phyloP scores from a whole-genome alignment of 1,284 basidiomycete species.

The Irpex rosettiformis region DNA sequence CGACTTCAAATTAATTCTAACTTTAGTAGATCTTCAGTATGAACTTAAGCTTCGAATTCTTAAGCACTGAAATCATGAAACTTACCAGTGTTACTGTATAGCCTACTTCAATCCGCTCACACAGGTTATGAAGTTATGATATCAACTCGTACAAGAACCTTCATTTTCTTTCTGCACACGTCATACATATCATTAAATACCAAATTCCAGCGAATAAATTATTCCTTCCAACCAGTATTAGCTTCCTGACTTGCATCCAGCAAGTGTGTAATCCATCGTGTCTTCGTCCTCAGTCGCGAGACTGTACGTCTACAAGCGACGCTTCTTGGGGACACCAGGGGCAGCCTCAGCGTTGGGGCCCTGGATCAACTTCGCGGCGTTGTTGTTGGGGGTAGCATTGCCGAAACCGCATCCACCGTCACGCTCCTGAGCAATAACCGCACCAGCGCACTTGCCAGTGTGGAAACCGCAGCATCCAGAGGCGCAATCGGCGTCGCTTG shows the following conservation, averaged over 20 bases:
- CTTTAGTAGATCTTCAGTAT: no score
- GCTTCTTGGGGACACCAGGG: background rate
- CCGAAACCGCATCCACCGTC: background rate
- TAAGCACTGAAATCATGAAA: no score
- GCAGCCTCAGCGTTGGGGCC: background rate
- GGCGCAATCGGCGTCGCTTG: background rate
- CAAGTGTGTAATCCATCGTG: background rate
- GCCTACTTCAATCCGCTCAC: no score
- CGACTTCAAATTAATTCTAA: no score
- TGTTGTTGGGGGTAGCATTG: slow-evolving; percentile 1
- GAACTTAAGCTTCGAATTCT: no score
- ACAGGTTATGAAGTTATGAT: background rate
- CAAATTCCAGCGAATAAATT: background rate
- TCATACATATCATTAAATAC: background rate
- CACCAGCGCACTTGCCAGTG: background rate
- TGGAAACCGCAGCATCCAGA: background rate
- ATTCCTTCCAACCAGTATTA: background rate
- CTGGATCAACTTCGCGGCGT: background rate
- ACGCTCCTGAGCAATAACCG: background rate
- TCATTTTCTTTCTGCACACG: background rate
- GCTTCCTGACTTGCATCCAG: background rate
- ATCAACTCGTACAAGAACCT: background rate
- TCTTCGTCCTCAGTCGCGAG: background rate
- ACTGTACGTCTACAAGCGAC: background rate
- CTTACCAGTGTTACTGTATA: no score